Base-by-base conservation (phyloP, 2,329 filamentous ascomycete species). In the Canariomyces notabilis region DNA sequence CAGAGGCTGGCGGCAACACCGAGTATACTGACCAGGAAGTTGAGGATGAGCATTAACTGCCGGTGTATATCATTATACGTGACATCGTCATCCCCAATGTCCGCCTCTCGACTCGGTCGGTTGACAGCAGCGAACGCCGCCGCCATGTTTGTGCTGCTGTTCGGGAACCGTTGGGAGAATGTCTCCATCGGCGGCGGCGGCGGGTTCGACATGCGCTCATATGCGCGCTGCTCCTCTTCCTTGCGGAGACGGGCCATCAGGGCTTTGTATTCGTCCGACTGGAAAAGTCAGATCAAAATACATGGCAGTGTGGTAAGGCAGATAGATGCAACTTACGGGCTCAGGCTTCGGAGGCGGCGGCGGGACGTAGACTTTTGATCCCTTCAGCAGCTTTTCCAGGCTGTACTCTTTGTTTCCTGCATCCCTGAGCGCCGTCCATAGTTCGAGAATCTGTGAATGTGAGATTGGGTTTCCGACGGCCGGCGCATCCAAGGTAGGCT, bases 31-130 rank as follows among this genome's bases (percentile, higher is more conserved):
- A 95, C 74, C 32, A 96, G 69, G 41, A 97, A 89, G 64, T 97
- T 98, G 59, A 95, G 75, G 42, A 97, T 89, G 6, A 97, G 73
- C 34, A 86, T 82, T 46, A 93, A 69, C 59, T 93, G 88, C n/a
- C 86, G 76, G 62, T 91, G 85, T 1, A 93, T 74, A 50, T 93
- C 87, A 29, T 78, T 76, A 53, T 82, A 83, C 2, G 81, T 83
- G 2, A 85, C 69, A 51, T 88, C 85, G 53, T 79, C 70, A 47
- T 75, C 74, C 54, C 66, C 68, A 5, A 71, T 59, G 48, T 76
- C 76, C 20, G 67, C 65, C 15, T 66, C 61, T 33, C 63, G 71
- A 19, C 62, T 67, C 0, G 73, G 73, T 7, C 66, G 68, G 53
- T 79, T 76, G 29, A 71, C 74, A 51, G 71, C 76, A 47, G 77